Conservation (phyloP, 768 basidiomycete species). For the Mycena sanguinolenta region DNA sequence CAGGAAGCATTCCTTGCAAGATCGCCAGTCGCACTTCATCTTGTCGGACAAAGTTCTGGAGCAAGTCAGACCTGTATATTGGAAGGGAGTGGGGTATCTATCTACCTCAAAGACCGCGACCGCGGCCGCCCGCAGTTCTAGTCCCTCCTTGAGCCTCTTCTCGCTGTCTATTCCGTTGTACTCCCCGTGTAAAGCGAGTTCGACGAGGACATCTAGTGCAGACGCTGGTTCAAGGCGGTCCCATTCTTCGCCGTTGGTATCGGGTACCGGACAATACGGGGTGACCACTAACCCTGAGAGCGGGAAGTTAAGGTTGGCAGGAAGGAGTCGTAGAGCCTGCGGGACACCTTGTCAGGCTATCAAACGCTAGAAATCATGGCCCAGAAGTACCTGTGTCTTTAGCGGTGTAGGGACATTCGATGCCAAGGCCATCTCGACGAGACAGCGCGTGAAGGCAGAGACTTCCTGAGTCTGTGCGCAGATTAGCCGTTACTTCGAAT, state of each 20-base stretch:
- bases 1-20: conserved; percentile 79
- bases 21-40: conserved; percentile 80
- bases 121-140: conserved; percentile 84
- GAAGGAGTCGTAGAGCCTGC: conserved; percentile 63
- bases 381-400: conserved; percentile 80
- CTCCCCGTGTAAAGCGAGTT: conserved; percentile 89
- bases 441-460: conserved; percentile 75
- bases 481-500: conserved; percentile 1
- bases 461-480: conserved; percentile 66
- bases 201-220: conserved; percentile 86
- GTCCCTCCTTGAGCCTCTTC: conserved; percentile 72
- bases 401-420: conserved; percentile 93
- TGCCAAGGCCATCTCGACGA: conserved; percentile 89
- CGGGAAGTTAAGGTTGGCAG: conserved; percentile 66
- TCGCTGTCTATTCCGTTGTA: conserved; percentile 77
- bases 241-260: conserved; percentile 94
- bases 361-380: background rate
- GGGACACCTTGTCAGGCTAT: conserved; percentile 33
- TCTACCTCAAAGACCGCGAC: conserved; percentile 87
- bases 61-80: conserved; percentile 5
- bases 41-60: conserved; percentile 80
- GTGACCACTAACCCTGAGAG: conserved; percentile 78
- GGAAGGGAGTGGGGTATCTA: conserved; percentile 20
- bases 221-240: conserved; percentile 86
- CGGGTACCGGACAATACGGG: conserved; percentile 81